Evolutionary conservation across 2,329 filamentous ascomycete species (phyloP).

Genomic region (Penicillium rolfsii): DNA sequence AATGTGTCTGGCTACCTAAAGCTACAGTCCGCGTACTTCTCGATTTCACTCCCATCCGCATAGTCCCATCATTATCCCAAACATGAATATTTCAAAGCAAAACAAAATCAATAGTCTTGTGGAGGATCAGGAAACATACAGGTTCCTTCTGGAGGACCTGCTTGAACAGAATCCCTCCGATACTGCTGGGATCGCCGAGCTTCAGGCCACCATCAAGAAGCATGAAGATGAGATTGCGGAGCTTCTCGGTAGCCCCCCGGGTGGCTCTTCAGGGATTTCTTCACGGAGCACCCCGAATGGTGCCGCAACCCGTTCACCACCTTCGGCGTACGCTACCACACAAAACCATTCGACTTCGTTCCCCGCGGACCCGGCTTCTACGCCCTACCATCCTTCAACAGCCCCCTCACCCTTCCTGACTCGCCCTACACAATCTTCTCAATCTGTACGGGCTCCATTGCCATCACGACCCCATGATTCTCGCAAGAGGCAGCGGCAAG

Average conservation of each 20-base stretch:
- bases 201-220: slow-evolving; percentile 1
- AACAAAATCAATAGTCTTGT: background rate
- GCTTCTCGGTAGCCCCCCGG: background rate
- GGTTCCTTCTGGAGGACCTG: slow-evolving; percentile 4
- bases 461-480: slow-evolving; percentile 1
- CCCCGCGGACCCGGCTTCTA: slow-evolving; percentile 5
- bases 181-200: background rate
- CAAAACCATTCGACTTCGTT: background rate
- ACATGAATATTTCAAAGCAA: slow-evolving; percentile 1
- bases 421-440: background rate
- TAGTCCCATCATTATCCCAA: background rate
- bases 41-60: background rate
- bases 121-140: slow-evolving; percentile 5
- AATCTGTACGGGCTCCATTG: background rate
- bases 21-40: background rate
- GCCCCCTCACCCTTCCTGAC: slow-evolving; percentile 23
- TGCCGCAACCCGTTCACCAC: background rate
- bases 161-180: background rate
- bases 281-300: background rate
- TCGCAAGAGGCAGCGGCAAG: slow-evolving; percentile 26
- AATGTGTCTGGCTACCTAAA: background rate
- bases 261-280: background rate
- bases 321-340: background rate
- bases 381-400: slow-evolving; percentile 21
- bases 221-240: background rate